These are phyloP conservation scores for Yarrowia keelungensis DNA, from an alignment of 805 yeast genomes.

Conservation along the genomic window DNA sequence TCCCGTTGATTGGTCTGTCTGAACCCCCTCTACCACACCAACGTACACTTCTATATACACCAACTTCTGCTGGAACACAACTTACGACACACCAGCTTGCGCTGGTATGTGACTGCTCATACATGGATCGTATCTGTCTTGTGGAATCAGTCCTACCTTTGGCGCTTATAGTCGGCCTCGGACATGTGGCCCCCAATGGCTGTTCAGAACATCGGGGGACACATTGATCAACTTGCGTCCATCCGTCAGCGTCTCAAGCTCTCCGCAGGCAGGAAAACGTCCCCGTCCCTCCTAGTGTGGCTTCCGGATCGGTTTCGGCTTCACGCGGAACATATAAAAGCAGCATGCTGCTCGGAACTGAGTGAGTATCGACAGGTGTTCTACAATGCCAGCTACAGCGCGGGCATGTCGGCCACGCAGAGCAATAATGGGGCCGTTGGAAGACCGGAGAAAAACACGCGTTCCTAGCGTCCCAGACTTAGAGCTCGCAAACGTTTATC, in stretches of 20 bases:
- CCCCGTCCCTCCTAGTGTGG: constrained; percentile 18
- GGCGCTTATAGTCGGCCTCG: constrained; percentile 14
- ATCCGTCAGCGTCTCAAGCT: constrained; percentile 24
- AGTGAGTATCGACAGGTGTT: neutral
- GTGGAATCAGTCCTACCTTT: neutral
- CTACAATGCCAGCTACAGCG: constrained; percentile 1
- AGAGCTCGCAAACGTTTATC: constrained; percentile 13
- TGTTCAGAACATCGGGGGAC: too few species aligned
- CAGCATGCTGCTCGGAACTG: neutral
- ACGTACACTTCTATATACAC: too few species aligned
- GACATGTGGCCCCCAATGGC: neutral
- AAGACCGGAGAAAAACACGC: neutral
- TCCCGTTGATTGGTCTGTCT: too few species aligned
- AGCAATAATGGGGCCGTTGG: neutral
- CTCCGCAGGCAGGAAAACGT: neutral
- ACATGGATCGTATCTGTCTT: neutral
- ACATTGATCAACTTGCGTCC: neutral
- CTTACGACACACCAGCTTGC: neutral
- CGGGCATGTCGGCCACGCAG: neutral
- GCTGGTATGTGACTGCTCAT: neutral
- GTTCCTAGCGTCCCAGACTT: neutral
- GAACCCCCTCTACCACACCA: too few species aligned
- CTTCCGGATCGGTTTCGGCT: constrained; percentile 8
- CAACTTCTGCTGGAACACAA: neutral
- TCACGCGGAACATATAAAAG: constrained; percentile 5